Base-by-base conservation (phyloP, 176 grass and related monocot species). In the Echinochloa phyllopogon region DNA sequence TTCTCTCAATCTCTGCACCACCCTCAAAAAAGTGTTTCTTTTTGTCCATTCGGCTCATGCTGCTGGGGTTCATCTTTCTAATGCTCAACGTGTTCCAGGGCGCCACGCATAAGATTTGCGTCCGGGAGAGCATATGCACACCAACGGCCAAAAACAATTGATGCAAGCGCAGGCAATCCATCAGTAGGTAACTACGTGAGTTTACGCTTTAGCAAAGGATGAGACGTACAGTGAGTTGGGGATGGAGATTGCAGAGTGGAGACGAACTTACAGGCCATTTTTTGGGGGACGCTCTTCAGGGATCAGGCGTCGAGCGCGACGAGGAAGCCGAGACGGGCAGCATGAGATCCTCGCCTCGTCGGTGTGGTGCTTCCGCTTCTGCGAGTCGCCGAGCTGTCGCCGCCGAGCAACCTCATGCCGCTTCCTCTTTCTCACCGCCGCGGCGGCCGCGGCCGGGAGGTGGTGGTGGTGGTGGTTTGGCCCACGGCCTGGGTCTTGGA, bases 11-110 rank as follows among this genome's bases (percentile, higher is more conserved):
- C 52, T 20, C 45, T 2, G 11, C 45, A 12, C 10, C 10, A 3
- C 45, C 45, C 45, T 0, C 9, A 47, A 12, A 12, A 47, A 11
- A 1, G 11, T 12, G n/a, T n/a, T 7, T 8, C 7, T 18, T 55
- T 18, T 2, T 1, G n/a, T n/a, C n/a, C 17, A 3, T 64, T 12
- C n/a, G 20, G 87, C 73, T 94, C 79, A 97, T 97, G 94, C 78
- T 94, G 87, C 75, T 97, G 81, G 94, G 94, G 29, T 97, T 97
- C 91, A 94, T 97, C 21, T 93, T 91, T 8, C 89, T 97, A 56
- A 27, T 97, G 89, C 85, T 97, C 85, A 91, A 17, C 64, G 89
- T 94, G 18, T 74, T 94, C 66, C 94, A 97, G 49, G 85, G 85
- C 0, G 4, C 85, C 17, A 90, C 79, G 45, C 84, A 89, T 77